phyloP scores from a whole-genome alignment of 176 grass and related monocot species.

The Triticum turgidum region DNA sequence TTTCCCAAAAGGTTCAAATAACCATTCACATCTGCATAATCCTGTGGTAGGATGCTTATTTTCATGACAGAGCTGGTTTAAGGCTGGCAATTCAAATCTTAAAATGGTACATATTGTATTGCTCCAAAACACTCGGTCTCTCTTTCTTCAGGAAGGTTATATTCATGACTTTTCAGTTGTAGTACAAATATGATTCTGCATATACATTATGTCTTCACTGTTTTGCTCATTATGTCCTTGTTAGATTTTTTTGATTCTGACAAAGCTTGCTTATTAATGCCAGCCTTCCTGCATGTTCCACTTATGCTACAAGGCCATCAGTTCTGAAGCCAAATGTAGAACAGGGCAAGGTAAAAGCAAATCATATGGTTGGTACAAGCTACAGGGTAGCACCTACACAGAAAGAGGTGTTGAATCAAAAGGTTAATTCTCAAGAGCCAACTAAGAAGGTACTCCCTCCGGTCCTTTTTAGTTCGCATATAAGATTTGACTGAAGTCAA shows the following conservation, averaged over 20 bases:
- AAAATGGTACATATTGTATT: background rate
- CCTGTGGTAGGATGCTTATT: background rate
- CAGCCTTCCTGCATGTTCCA: slow-evolving; percentile 29
- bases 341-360: slow-evolving; percentile 32
- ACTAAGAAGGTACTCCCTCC: slow-evolving; percentile 41
- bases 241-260: slow-evolving; percentile 20
- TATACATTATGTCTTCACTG: background rate
- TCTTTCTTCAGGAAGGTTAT: background rate
- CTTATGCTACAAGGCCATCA: slow-evolving; percentile 11
- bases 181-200: background rate
- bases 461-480: too few relatives aligned
- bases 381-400: slow-evolving; percentile 31
- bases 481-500: too few relatives aligned
- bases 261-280: slow-evolving; percentile 5
- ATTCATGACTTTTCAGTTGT: slow-evolving; percentile 17
- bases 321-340: slow-evolving; percentile 31
- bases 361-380: slow-evolving; percentile 29
- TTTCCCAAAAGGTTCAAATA: too few relatives aligned
- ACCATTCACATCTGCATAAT: background rate
- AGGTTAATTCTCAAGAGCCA: slow-evolving; percentile 17
- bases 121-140: background rate
- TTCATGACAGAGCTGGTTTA: background rate
- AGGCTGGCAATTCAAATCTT: background rate
- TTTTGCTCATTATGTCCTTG: background rate
- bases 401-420: slow-evolving; percentile 18